Conservation (phyloP, 306 rosid species). For the Lathyrus aphaca region DNA sequence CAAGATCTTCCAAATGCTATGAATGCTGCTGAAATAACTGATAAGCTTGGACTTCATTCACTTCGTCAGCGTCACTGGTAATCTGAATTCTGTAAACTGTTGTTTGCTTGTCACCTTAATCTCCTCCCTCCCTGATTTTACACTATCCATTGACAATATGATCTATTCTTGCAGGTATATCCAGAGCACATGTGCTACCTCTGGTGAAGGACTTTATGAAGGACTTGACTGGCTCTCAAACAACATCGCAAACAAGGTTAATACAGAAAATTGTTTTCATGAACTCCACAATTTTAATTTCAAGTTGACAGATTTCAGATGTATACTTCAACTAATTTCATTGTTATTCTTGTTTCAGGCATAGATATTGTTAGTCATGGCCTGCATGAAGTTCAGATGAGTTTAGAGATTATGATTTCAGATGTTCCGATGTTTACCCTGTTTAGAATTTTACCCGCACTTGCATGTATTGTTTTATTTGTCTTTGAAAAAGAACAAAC, state of each 20-base stretch:
- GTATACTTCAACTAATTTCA: background rate
- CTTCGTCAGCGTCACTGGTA: constrained; percentile 95
- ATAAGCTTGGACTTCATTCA: constrained; percentile 85
- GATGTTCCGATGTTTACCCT: constrained; percentile 42
- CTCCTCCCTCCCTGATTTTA: background rate
- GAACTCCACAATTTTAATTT: background rate
- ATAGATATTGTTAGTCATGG: constrained; percentile 43
- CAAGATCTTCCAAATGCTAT: constrained; percentile 96
- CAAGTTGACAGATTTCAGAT: constrained; percentile 6
- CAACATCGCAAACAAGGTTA: constrained; percentile 83
- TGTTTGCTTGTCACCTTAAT: background rate
- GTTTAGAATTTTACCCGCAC: constrained; percentile 39
- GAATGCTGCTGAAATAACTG: constrained; percentile 93
- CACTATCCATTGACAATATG: background rate
- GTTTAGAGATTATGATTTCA: constrained; percentile 35
- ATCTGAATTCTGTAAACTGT: background rate
- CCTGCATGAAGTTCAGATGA: constrained; percentile 30
- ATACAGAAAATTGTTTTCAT: background rate
- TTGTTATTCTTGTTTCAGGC: constrained; percentile 52
- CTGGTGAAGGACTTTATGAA: constrained; percentile 89
- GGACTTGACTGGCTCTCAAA: constrained; percentile 91
- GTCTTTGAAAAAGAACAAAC: constrained; percentile 34
- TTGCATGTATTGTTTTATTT: constrained; percentile 49
- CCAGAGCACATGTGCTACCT: constrained; percentile 89
- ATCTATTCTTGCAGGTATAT: constrained; percentile 61